Percentiles rank a stretch among this genome's conserved stretches.
Evolutionary conservation across 768 basidiomycete genomes (phyloP).

Genomic region (Naganishia antarctica): DNA sequence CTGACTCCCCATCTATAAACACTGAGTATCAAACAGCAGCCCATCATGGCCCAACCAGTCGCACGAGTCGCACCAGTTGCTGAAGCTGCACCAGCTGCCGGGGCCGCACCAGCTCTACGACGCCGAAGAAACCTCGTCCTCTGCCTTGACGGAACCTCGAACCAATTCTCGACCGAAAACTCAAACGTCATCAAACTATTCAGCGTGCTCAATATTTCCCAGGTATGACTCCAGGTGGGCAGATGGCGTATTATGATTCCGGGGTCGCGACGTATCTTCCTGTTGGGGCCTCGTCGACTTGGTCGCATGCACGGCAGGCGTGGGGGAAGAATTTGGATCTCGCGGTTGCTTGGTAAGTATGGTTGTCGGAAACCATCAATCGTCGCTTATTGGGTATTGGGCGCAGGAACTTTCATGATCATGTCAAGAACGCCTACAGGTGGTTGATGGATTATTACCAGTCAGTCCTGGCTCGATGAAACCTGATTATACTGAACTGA

Average conservation of each 20-base stretch:
- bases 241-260: constrained; percentile 33
- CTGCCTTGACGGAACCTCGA: constrained; percentile 35
- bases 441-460: constrained; percentile 37
- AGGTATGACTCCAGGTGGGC: not conserved
- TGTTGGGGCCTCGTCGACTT: not conserved
- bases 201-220: constrained; percentile 13
- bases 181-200: constrained; percentile 35
- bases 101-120: not conserved
- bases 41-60: too few relatives aligned
- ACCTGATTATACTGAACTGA: not conserved
- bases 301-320: not conserved
- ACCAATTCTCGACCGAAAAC: constrained; percentile 30
- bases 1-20: too few relatives aligned
- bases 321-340: constrained; percentile 22
- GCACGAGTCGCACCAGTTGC: too few relatives aligned
- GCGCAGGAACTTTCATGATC: constrained; percentile 33
- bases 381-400: not conserved
- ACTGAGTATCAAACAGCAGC: too few relatives aligned
- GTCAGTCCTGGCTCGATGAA: not conserved
- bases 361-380: not conserved
- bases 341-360: constrained; percentile 31
- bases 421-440: constrained; percentile 34
- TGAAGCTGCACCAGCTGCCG: too few relatives aligned
- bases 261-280: constrained; percentile 29
- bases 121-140: constrained; percentile 34